A percentile compares a stretch with the other conserved stretches of the same genome.
Evolutionary conservation across 2,329 filamentous ascomycete species (phyloP).

Genomic region (Colletotrichum ledebouriae): DNA sequence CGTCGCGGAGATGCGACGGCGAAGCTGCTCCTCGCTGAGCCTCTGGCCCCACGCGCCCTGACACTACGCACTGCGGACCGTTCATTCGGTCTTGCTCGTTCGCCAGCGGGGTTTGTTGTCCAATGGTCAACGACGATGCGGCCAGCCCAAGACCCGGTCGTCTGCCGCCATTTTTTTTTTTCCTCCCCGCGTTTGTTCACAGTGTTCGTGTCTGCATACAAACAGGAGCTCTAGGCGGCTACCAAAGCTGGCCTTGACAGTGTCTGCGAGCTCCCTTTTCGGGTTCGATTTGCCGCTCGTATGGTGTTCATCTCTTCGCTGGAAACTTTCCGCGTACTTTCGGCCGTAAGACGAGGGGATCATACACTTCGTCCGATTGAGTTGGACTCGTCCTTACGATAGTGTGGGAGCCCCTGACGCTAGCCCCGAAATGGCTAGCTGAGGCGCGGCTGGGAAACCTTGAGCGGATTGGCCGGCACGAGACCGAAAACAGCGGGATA

Average conservation of each 20-base stretch:
- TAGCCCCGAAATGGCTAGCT: not conserved
- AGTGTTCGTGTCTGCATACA: not conserved
- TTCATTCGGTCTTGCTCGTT: not conserved
- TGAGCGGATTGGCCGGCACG: too few species aligned
- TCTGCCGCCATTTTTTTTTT: too few species aligned
- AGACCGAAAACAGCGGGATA: too few species aligned
- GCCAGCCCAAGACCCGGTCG: not conserved
- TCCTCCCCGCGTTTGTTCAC: not conserved
- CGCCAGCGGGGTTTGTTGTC: constrained; percentile 10
- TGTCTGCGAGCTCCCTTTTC: not conserved
- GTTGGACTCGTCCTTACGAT: not conserved
- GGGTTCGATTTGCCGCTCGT: not conserved
- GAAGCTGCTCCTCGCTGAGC: not conserved
- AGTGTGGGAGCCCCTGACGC: not conserved
- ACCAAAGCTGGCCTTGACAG: too few species aligned
- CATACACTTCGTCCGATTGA: constrained; percentile 1
- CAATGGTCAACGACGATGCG: not conserved
- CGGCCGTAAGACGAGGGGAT: not conserved
- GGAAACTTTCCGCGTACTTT: not conserved
- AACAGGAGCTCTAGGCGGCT: too few species aligned
- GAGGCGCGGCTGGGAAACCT: not conserved
- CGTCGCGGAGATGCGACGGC: too few species aligned
- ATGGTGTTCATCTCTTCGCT: not conserved
- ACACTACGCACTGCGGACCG: not conserved
- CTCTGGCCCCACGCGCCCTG: not conserved